A percentile compares a stretch with the other conserved stretches of the same genome.
Evolutionary conservation across 2,329 filamentous ascomycete species (phyloP).

Genomic region (Clathrospora elynae): DNA sequence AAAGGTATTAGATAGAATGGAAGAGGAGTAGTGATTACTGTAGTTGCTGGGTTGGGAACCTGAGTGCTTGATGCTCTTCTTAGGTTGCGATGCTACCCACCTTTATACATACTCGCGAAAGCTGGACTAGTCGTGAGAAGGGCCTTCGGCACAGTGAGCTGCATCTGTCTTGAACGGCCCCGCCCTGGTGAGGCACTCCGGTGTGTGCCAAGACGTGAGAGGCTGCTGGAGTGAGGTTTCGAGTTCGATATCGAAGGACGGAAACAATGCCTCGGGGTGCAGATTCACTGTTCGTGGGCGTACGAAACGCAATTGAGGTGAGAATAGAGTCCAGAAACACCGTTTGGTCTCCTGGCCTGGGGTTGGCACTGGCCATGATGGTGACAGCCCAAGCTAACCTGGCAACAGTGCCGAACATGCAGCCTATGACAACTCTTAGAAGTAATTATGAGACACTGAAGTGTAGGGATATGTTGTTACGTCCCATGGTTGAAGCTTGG

Average conservation of each 20-base stretch:
- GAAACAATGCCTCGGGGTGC: slow-evolving; percentile 17
- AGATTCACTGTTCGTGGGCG: slow-evolving; percentile 10
- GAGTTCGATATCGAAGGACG: slow-evolving; percentile 17
- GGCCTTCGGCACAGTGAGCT: slow-evolving; percentile 4
- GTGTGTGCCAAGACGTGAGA: slow-evolving; percentile 43
- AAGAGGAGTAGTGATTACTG: slow-evolving; percentile 43
- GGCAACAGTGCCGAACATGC: slow-evolving; percentile 7
- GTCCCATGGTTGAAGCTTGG: not conserved
- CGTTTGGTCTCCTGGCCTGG: slow-evolving; percentile 24
- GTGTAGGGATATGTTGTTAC: slow-evolving; percentile 9
- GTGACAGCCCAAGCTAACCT: slow-evolving; percentile 8
- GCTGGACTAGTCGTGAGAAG: not conserved
- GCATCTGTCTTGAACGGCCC: slow-evolving; percentile 15
- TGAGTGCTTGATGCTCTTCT: slow-evolving; percentile 42
- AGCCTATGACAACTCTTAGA: slow-evolving; percentile 11
- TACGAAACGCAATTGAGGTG: slow-evolving; percentile 36
- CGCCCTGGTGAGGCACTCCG: slow-evolving; percentile 23
- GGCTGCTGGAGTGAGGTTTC: slow-evolving; percentile 23
- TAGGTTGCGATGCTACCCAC: slow-evolving; percentile 19
- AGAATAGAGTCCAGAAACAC: slow-evolving; percentile 24
- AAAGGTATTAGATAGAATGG: slow-evolving; percentile 32
- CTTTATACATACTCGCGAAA: slow-evolving; percentile 36
- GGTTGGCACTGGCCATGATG: slow-evolving; percentile 14
- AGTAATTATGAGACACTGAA: slow-evolving; percentile 20
- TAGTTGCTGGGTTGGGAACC: slow-evolving; percentile 43